Conservation (phyloP, 345 rosid species). For the Populus nigra region DNA sequence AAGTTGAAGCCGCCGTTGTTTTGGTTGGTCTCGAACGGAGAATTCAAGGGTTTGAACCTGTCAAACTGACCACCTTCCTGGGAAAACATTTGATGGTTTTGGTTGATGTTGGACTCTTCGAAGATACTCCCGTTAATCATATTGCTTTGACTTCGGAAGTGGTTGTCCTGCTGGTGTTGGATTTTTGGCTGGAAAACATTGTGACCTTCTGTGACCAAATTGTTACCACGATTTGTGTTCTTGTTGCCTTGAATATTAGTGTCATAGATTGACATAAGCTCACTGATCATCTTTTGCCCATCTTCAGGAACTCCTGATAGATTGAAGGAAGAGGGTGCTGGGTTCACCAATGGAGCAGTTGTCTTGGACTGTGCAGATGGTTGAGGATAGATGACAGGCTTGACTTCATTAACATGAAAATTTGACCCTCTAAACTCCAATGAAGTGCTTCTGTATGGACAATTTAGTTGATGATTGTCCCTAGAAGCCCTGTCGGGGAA, state of each 20-base stretch:
- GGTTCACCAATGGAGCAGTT: conserved; percentile 27
- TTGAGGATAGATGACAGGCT: conserved; percentile 64
- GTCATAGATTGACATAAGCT: conserved; percentile 82
- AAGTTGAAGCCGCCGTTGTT: conserved; percentile 41
- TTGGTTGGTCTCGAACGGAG: conserved; percentile 45
- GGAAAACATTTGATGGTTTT: conserved; percentile 43
- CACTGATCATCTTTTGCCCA: conserved; percentile 80
- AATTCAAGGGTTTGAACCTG: conserved; percentile 38
- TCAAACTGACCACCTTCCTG: conserved; percentile 53
- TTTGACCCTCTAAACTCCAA: conserved; percentile 54
- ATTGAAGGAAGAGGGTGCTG: conserved; percentile 49
- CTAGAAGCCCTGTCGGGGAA: conserved; percentile 63
- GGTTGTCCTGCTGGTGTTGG: conserved; percentile 59
- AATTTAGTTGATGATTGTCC: conserved; percentile 76
- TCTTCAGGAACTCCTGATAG: conserved; percentile 89
- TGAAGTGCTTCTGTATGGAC: conserved; percentile 48
- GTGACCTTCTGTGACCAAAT: conserved; percentile 40
- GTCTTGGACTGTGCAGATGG: conserved; percentile 53
- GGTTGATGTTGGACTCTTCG: conserved; percentile 48
- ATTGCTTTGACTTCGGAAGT: conserved; percentile 43
- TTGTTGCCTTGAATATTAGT: conserved; percentile 53
- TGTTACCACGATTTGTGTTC: conserved; percentile 28
- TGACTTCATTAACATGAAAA: conserved; percentile 70
- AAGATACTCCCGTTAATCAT: conserved; percentile 56
- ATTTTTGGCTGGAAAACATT: conserved; percentile 40